Evolutionary conservation across 2,329 filamentous ascomycete species (phyloP), one percentile per base, ranked within the genome.

Genomic region (Hypoxylon sp.): DNA sequence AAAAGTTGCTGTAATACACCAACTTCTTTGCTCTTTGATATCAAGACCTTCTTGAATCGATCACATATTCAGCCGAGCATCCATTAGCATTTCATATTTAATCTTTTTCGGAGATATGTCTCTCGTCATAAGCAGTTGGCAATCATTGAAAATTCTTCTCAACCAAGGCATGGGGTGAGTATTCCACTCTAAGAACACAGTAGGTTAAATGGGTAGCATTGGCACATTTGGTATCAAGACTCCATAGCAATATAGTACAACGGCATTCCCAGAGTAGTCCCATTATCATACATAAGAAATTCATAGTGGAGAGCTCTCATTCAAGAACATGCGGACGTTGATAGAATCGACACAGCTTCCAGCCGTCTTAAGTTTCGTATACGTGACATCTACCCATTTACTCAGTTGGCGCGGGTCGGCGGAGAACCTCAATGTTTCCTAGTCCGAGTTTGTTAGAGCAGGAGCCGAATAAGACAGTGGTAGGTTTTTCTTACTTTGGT

Each of bases 401-500:
- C 35, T 71, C 70, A 39, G 19, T 42, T 4, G 63, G 66, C 17
- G 59, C 31, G 46, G 73, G 76, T 60, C 71, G 78, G 66, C 81
- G 81, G 66, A 87, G 81, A 52, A 85, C 80, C 70, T 87, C 84
- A 58, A 87, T 76, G 72, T 76, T 80, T 72, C 78, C 85, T 87
- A 67, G 47, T 17, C 63, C 29, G 17, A n/a, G 63, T 59, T 59
- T 33, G 59, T 55, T 66, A 51, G 31, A 29, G 14, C 19, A 29
- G 39, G 37, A n/a, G 19, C 37, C n/a, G 26, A 5, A 35, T 22
- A 33, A 14, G 3, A 24, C 26, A 50, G 31, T 11, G 10, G 22
- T 29, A 5, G 3, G 5, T 8, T 24, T 33, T 3, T 55, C 92
- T 77, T 89, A 97, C 95, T 91, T 83, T 97, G 94, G 55, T 91